Conservation (phyloP, 495 filamentous ascomycete species). For the Lepraria neglecta region DNA sequence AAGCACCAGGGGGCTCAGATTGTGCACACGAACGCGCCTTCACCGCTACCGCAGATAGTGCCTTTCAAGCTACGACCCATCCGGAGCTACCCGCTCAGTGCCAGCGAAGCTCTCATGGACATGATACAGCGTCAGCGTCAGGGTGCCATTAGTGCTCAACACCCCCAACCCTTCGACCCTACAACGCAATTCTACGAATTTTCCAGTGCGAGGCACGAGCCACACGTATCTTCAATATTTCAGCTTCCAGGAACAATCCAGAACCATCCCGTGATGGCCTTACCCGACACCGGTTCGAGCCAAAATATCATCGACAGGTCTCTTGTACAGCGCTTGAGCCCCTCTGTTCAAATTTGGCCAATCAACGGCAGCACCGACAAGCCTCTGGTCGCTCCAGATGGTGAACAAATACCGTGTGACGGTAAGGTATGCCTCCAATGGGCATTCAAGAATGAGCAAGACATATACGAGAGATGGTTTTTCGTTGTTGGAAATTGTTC, state of each 20-base stretch:
- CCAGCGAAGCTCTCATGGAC: too few relatives aligned
- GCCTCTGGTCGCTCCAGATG: constrained; percentile 9
- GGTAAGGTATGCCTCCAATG: constrained; percentile 1
- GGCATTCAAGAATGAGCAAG: constrained; percentile 9
- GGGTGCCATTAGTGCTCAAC: too few relatives aligned
- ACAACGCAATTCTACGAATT: too few relatives aligned
- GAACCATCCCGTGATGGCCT: constrained; percentile 1
- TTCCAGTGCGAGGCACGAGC: too few relatives aligned
- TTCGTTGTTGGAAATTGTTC: constrained; percentile 12
- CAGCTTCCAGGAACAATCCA: constrained; percentile 10
- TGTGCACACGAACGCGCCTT: background rate
- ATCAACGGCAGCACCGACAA: background rate
- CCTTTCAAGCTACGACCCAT: too few relatives aligned
- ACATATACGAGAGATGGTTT: constrained; percentile 4
- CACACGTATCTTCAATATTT: background rate
- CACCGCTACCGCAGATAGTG: background rate
- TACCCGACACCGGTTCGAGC: constrained; percentile 12
- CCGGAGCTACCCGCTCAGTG: too few relatives aligned
- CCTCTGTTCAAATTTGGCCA: background rate
- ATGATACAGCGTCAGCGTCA: too few relatives aligned
- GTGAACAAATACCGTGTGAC: constrained; percentile 7
- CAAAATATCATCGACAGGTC: constrained; percentile 12
- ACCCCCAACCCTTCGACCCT: background rate
- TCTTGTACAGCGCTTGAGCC: constrained; percentile 2
- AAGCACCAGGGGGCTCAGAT: background rate